Percentiles rank a stretch among this genome's conserved stretches.
phyloP scores from a whole-genome alignment of 768 basidiomycete species.

The Cystobasidiopsis lactophilus region DNA sequence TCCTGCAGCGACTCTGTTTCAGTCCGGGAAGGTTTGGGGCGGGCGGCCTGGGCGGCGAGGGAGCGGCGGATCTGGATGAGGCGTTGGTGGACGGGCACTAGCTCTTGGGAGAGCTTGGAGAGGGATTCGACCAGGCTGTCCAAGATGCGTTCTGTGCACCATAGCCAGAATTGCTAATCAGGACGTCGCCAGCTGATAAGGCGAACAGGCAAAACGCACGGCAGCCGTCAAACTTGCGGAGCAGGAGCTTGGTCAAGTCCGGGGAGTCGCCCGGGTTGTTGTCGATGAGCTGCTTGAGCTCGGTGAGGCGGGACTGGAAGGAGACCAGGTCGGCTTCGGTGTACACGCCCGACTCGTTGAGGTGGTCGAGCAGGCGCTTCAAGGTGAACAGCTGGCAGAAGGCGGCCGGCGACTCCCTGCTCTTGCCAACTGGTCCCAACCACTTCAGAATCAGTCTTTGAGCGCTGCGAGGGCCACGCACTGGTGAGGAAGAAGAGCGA shows the following conservation, averaged over 20 bases:
- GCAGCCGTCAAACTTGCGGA: slow-evolving; percentile 74
- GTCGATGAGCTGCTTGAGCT: slow-evolving; percentile 66
- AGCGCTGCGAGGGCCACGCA: not conserved
- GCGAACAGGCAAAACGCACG: slow-evolving; percentile 42
- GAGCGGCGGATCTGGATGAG: slow-evolving; percentile 71
- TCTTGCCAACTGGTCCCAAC: slow-evolving; percentile 54
- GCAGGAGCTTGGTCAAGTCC: slow-evolving; percentile 68
- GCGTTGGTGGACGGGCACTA: slow-evolving; percentile 71
- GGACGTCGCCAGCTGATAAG: not conserved
- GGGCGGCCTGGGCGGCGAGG: slow-evolving; percentile 66
- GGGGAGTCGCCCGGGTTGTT: slow-evolving; percentile 57
- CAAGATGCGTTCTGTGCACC: slow-evolving; percentile 44
- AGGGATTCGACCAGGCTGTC: slow-evolving; percentile 59
- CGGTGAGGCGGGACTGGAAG: slow-evolving; percentile 56
- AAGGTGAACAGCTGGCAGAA: slow-evolving; percentile 93
- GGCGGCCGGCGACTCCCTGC: slow-evolving; percentile 75
- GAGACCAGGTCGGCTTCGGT: slow-evolving; percentile 75
- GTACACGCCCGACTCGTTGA: slow-evolving; percentile 70
- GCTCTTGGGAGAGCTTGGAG: slow-evolving; percentile 66
- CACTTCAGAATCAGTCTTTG: not conserved
- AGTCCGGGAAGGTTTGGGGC: slow-evolving; percentile 50
- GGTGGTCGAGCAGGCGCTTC: slow-evolving; percentile 23
- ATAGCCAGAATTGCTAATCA: not conserved
- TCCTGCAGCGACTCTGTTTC: slow-evolving; percentile 78
- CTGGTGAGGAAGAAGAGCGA: slow-evolving; percentile 77